Conservation (phyloP, 352 stramenopile species). For the Globisporangium takayamanum region DNA sequence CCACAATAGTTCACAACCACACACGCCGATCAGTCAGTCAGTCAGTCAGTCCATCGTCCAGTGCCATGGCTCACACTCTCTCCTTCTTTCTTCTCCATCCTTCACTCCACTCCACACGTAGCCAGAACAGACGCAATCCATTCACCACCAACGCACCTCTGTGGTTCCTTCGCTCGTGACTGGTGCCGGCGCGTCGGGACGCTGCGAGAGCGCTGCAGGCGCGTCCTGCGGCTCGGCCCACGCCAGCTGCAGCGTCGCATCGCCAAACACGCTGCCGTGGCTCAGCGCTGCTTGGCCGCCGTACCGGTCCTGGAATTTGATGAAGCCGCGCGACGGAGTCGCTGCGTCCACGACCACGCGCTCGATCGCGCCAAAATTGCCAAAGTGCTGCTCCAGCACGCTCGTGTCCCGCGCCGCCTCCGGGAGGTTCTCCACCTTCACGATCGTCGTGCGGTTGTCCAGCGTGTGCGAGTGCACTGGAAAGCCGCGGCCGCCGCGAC, state of each 20-base stretch:
- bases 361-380: slow-evolving; percentile 78
- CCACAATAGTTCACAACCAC: neutral
- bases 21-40: neutral
- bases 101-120: neutral
- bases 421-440: slow-evolving; percentile 68
- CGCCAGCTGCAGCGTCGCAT: slow-evolving; percentile 48
- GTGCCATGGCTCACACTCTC: neutral
- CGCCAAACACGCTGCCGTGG: slow-evolving; percentile 51
- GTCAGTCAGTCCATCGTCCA: neutral
- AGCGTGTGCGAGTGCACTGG: slow-evolving; percentile 50
- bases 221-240: slow-evolving; percentile 64
- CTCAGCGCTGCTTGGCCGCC: slow-evolving; percentile 56
- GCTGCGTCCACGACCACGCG: slow-evolving; percentile 66
- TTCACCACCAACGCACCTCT: slow-evolving; percentile 9
- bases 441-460: slow-evolving; percentile 82
- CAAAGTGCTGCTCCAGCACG: slow-evolving; percentile 83
- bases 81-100: too few species aligned
- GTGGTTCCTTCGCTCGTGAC: neutral
- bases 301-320: slow-evolving; percentile 85
- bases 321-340: slow-evolving; percentile 40
- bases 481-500: slow-evolving; percentile 35
- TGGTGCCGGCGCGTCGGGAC: slow-evolving; percentile 1
- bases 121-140: neutral
- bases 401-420: slow-evolving; percentile 69
- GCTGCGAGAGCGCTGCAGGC: slow-evolving; percentile 32